Percentiles rank a stretch among this genome's conserved stretches.
These are phyloP conservation scores for Mucor ambiguus DNA, from an alignment of 371 early-diverging fungal species.

Conservation along the genomic window DNA sequence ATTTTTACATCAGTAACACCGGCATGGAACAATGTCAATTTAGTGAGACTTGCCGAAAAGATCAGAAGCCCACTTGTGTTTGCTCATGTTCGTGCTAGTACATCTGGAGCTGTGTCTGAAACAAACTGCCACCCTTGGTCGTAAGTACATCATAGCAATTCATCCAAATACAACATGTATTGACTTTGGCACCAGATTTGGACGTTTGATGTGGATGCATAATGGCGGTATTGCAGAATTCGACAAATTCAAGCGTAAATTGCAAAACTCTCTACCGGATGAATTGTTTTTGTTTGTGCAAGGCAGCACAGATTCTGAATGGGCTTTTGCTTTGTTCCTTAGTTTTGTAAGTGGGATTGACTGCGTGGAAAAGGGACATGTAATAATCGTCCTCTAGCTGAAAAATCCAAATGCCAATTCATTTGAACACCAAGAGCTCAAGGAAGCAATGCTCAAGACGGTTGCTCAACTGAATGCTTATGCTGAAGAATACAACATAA, in stretches of 20 bases:
- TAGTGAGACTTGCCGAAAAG: conserved; percentile 80
- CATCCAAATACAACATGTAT: not conserved
- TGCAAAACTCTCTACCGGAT: conserved; percentile 68
- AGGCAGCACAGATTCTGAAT: conserved; percentile 88
- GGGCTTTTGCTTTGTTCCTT: conserved; percentile 87
- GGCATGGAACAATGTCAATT: conserved; percentile 86
- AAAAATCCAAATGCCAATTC: conserved; percentile 50
- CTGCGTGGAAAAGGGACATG: not conserved
- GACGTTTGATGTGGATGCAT: conserved; percentile 90
- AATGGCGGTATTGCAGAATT: conserved; percentile 81
- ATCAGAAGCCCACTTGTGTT: conserved; percentile 79
- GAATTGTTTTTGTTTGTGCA: conserved; percentile 72
- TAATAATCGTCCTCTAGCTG: conserved; percentile 40
- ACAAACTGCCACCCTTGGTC: conserved; percentile 84
- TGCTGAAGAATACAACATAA: conserved; percentile 64
- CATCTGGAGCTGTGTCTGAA: conserved; percentile 79
- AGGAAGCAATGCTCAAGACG: conserved; percentile 76
- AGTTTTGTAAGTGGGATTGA: conserved; percentile 53
- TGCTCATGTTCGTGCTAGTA: conserved; percentile 87
- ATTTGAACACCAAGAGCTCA: conserved; percentile 63
- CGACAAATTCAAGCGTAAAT: conserved; percentile 73
- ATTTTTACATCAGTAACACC: conserved; percentile 87
- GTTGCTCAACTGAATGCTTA: conserved; percentile 73
- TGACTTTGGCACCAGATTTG: conserved; percentile 43
- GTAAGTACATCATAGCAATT: conserved; percentile 31